Base-by-base conservation (phyloP, 1,284 basidiomycete species). In the Ustilago bromivora region DNA sequence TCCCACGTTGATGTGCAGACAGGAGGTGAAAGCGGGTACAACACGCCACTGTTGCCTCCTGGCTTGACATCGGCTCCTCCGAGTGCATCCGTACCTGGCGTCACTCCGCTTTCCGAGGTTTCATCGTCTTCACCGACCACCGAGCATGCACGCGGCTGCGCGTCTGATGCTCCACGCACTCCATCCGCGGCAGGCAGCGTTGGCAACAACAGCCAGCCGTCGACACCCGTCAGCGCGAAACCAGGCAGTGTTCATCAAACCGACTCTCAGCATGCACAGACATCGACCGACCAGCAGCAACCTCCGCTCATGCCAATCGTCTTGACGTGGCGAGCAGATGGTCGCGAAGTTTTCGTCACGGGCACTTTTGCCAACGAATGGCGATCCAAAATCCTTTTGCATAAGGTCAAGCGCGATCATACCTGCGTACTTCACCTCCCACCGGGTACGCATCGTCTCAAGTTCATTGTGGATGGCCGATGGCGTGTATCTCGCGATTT, bases 391-490 rank as follows among this genome's bases (percentile, higher is more conserved):
- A 84, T 86, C 36, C 75, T 80, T 0, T 66, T 86, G 58, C 71
- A 76, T 40, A 79, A 71, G 35, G 63, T 76, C 49, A 82, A 79
- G 28, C 71, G 76, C 9, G 82, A 81, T 46, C 83, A 84, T 62
- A 72, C 78, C 8, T 80, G 80, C 57, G 76, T 84, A 32, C 68
- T 86, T 13, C 81, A 85, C 54, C 72, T 86, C 28, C 90, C 92
- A 13, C 95, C 96, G 0, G 97, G 96, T 28, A 96, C 95, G 2
- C 96, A 99, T 85, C 93, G 96, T 71, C 90, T 98, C 85, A 95
- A 96, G 78, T 99, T 98, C 88, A 91, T 98, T 78, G 94, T 99
- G 69, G 97, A 99, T 87, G 93, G 94, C 67, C 90, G 92, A 59
- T 95, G 93, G 92, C 91, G 92, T 68, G 90, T 90, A 62, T 89